Evolutionary conservation across 352 stramenopile species (phyloP), one percentile per base, ranked within the genome.

Genomic region (Phytopythium boreale): DNA sequence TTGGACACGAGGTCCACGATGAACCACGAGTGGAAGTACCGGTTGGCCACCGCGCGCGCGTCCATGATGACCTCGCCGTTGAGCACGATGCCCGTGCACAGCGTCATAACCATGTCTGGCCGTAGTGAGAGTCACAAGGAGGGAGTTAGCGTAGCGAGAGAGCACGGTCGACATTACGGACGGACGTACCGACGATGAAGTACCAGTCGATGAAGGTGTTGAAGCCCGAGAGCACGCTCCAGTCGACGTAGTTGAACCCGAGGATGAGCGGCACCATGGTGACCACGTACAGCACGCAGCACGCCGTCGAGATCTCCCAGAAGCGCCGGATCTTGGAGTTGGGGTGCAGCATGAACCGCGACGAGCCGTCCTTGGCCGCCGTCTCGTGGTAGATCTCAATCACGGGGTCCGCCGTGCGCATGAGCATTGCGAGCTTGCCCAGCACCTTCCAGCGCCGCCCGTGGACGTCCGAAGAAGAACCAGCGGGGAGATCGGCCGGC

Each of bases 21-120:
- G 61, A 95, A 93, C 88, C 85, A 96, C 12, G 81, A 79, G 62
- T 64, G 71, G 4, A 94, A 67, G 63, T 96, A 96, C 49, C 89
- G 80, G 14, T 64, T 68, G 44, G 84, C 64, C 19, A 93, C 84
- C 56, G 69, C 62, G 11, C 75, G 71, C 19, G 72, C 73, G 64
- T 92, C 82, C 88, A 95, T 95, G 37, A 95, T 77, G 46, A 94
- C 77, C 43, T 93, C 85, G 36, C 87, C 87, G 50, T 89, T 91
- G 6, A 71, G 70, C 20, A 89, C 80, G 24, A 89, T 87, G 44
- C 83, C 88, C 31, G 87, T 96, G 10, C 82, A 74, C 29, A 96
- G 71, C 12, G 86, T 93, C 68, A 95, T 74, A 11, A 87, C 65
- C 79, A 96, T 92, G 71, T 95, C 88, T 85, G 46, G 4, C 47